Evolutionary conservation across 2,329 filamentous ascomycete species (phyloP).

Genomic region (Claviceps africana): DNA sequence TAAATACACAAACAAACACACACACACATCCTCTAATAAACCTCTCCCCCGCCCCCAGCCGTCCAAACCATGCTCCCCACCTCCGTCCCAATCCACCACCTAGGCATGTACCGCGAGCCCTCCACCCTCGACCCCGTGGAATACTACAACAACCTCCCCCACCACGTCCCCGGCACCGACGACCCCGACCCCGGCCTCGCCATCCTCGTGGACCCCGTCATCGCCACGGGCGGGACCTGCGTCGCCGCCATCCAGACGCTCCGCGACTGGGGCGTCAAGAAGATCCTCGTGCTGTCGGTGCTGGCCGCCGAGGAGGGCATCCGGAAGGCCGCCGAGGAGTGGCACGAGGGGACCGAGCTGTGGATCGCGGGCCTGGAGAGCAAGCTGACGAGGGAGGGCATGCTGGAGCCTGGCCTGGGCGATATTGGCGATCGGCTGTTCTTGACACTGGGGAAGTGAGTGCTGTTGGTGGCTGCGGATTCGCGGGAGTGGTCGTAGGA

Average conservation of each 20-base stretch:
- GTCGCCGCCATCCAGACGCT: constrained; percentile 81
- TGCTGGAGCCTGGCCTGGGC: constrained; percentile 81
- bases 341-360: constrained; percentile 63
- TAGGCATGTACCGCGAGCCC: constrained; percentile 87
- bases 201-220: constrained; percentile 80
- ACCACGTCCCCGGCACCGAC: constrained; percentile 38
- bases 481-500: not conserved
- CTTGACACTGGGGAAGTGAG: constrained; percentile 40
- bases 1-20: too few relatives aligned
- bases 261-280: constrained; percentile 79
- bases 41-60: too few relatives aligned
- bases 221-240: constrained; percentile 84
- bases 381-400: constrained; percentile 61
- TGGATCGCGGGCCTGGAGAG: constrained; percentile 73
- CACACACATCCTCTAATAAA: too few relatives aligned
- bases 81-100: constrained; percentile 76
- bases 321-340: constrained; percentile 55
- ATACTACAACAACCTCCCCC: constrained; percentile 95
- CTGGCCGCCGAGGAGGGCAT: constrained; percentile 63
- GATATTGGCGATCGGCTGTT: constrained; percentile 87
- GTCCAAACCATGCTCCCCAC: constrained; percentile 69
- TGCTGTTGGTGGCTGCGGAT: not conserved
- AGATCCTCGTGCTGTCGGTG: constrained; percentile 62
- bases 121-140: constrained; percentile 79
- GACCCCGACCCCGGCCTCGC: constrained; percentile 40